Evolutionary conservation across 805 yeast genomes (phyloP), one percentile per base, ranked within the genome.

Genomic region (Saccharomycopsis fibuligera): DNA sequence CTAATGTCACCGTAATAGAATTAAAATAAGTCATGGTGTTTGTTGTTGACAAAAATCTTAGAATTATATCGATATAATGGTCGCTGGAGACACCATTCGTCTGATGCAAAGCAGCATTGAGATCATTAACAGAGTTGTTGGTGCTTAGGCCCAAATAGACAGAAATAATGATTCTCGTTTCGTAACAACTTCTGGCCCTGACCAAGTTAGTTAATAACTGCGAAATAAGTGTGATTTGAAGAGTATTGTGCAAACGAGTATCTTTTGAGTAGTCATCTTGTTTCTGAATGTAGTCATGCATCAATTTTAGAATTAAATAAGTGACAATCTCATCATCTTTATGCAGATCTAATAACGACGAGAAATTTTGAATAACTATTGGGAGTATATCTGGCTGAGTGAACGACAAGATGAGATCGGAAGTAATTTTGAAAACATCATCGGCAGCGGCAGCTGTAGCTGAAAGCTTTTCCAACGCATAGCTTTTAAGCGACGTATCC

Each of bases 81-180:
- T 49, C 53, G 25, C 42, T 16, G 3, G 48, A 27, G 2, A 21
- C 25, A 2, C 12, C 29, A 30, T 17, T 23, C 14, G 22, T 27
- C 22, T 36, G 41, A 36, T 44, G 48, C 27, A 49, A 12, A 9
- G 46, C 50, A 16, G 50, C 39, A 22, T 42, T 29, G 14, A 43
- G 19, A 19, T 41, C 45, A 12, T 14, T 16, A 16, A 42, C 22
- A 14, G 46, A 10, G 17, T 43, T 33, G 27, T 9, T 23, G 4
- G 35, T 16, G 14, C 30, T 8, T n/a, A 24, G 14, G 17, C 37
- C 24, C 27, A 46, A 36, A 24, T n/a, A 50, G n/a, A 36, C 22
- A 2, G 50, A 36, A 3, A 50, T 17, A 14, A 50, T 44, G 8
- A 24, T 25, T 24, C 39, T 41, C 2, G 50, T 30, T 10, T 41